Base-by-base conservation (phyloP, 139 green algal species). In the Picochlorum sp. region DNA sequence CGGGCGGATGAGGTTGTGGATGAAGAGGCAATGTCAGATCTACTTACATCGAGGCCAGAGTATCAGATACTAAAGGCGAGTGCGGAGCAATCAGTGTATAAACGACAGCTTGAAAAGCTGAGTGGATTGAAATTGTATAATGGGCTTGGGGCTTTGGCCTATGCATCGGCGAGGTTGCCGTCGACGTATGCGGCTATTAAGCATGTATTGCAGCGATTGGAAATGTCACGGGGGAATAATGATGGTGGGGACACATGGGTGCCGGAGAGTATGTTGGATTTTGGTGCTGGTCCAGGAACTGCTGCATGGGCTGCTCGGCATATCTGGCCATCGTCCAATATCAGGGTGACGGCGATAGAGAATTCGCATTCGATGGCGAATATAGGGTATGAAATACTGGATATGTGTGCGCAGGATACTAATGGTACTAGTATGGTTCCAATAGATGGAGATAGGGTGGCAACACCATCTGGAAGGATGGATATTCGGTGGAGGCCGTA, bases 211-310 rank as follows among this genome's bases (percentile, higher is more conserved):
- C 30, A 65, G 2, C 74, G 84, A 69, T 44, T 85, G 54, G 23
- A 34, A 21, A 26, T 21, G 47, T 41, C 34, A 13, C 41, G 58
- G 23, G 6, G 51, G 4, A 30, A 30, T 30, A 0, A 30, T 30
- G 54, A 58, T 20, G 62, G 59, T 21, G 21, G 21, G 21, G 63
- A 70, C 0, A 47, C 38, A 4, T 92, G 83, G 44, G 14, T 46
- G 15, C 86, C 86, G 0, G 13, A 34, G 3, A 71, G 23, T 4
- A 69, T 89, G 76, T 61, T 93, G 20, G 86, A 94, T 61, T 93
- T 86, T 74, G 86, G 86, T 3, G 68, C 84, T 4, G 84, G 86
- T 28, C 81, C 81, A 4, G 86, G 80, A 41, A 92, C 86, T 4
- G 82, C 85, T 26, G 69, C 77, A 28, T 92, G 85, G 85, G 83